Percentiles rank a stretch among this genome's conserved stretches.
These are phyloP conservation scores for Calocera viscosa DNA, from an alignment of 768 basidiomycete genomes.

Conservation along the genomic window DNA sequence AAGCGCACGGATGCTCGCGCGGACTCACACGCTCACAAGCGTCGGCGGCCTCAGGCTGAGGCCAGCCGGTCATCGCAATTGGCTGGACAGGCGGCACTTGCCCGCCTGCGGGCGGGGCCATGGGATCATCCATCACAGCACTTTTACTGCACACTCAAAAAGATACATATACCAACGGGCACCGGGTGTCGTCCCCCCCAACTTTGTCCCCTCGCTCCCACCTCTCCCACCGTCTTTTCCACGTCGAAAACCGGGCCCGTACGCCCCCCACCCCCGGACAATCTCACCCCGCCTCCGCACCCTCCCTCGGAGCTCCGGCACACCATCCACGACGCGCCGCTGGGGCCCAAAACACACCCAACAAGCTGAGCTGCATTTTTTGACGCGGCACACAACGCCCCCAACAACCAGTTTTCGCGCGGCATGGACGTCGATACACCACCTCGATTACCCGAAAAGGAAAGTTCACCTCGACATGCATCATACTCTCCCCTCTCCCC, in stretches of 20 bases:
- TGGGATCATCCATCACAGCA: too few relatives aligned
- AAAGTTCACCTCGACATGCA: not conserved
- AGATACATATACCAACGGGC: too few relatives aligned
- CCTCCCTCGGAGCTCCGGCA: not conserved
- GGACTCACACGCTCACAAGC: too few relatives aligned
- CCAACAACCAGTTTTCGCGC: not conserved
- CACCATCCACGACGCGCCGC: not conserved
- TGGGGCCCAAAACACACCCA: not conserved
- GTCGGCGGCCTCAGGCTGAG: too few relatives aligned
- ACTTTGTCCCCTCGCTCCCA: not conserved
- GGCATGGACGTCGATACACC: not conserved
- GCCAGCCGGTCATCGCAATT: too few relatives aligned
- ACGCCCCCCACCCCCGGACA: not conserved
- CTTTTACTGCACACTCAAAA: too few relatives aligned
- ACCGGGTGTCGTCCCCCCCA: not conserved
- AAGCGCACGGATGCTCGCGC: too few relatives aligned
- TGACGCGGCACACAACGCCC: not conserved
- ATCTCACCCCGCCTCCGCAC: not conserved
- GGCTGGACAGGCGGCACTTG: too few relatives aligned
- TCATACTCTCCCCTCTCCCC: not conserved
- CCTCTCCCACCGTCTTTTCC: not conserved
- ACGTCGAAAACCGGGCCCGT: not conserved
- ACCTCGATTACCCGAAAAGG: slow-evolving; percentile 7
- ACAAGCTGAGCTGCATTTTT: not conserved
- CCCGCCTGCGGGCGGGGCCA: too few relatives aligned